Conservation (phyloP, 2,329 filamentous ascomycete genomes). For the Curvularia verruculosa region DNA sequence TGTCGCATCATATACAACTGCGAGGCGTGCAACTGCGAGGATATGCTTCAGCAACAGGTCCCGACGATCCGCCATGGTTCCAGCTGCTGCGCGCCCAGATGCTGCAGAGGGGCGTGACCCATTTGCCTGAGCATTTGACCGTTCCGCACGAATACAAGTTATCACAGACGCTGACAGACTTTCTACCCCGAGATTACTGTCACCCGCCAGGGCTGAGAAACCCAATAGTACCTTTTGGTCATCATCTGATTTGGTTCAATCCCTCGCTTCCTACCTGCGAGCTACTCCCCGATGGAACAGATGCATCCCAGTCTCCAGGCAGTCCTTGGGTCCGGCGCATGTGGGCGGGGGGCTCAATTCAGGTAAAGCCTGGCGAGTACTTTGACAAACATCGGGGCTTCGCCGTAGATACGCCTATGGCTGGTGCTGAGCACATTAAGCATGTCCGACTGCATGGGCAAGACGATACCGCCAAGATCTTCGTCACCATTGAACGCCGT, state of each 20-base stretch:
- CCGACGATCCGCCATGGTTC: constrained; percentile 33
- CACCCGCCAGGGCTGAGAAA: constrained; percentile 1
- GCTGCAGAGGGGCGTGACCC: constrained; percentile 56
- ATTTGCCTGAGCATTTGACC: constrained; percentile 63
- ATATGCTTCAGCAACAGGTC: constrained; percentile 18
- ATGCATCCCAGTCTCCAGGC: constrained; percentile 77
- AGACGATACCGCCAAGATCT: constrained; percentile 58
- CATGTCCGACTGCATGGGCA: constrained; percentile 58
- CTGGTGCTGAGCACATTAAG: constrained; percentile 54
- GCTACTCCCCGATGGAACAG: constrained; percentile 83
- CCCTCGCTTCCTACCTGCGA: constrained; percentile 65
- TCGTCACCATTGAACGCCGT: constrained; percentile 64
- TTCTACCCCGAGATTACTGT: constrained; percentile 25
- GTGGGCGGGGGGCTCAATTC: constrained; percentile 83
- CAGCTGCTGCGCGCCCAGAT: constrained; percentile 45
- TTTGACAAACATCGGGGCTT: constrained; percentile 16
- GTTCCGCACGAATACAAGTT: constrained; percentile 68
- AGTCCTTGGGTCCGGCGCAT: constrained; percentile 74
- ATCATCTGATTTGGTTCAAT: constrained; percentile 90
- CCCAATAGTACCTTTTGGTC: constrained; percentile 64
- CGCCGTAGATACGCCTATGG: constrained; percentile 16
- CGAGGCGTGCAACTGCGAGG: constrained; percentile 18
- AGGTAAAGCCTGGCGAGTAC: constrained; percentile 51
- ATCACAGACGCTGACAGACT: constrained; percentile 50
- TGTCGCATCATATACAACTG: constrained; percentile 23